Evolutionary conservation across 129 eudicot genomes (phyloP).

Genomic region (Flaveria sonorensis): DNA sequence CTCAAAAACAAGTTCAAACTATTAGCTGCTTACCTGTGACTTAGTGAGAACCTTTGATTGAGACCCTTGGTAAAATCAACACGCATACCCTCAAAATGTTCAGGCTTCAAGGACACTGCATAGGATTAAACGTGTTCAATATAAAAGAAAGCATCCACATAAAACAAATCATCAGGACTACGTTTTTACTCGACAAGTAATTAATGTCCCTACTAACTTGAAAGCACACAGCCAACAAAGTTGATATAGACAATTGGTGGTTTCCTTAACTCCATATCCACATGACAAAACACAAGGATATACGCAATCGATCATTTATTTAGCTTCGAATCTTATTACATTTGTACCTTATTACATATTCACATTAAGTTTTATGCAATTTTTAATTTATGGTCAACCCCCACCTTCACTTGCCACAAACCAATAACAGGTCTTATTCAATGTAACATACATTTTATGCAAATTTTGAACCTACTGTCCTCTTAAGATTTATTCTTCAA

Average conservation of each 20-base stretch:
- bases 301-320: neutral
- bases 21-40: slow-evolving; percentile 64
- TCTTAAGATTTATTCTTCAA: neutral
- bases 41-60: slow-evolving; percentile 68
- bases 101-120: slow-evolving; percentile 87
- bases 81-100: slow-evolving; percentile 89
- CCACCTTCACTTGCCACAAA: neutral
- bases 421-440: neutral
- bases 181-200: neutral
- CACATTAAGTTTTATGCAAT: neutral
- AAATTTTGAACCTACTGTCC: neutral
- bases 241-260: neutral
- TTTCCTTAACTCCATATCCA: neutral
- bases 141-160: neutral
- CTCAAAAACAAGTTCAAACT: neutral
- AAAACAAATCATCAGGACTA: neutral
- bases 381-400: neutral
- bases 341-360: neutral
- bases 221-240: neutral
- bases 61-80: slow-evolving; percentile 86
- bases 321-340: neutral
- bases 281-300: neutral
- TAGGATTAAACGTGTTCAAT: neutral
- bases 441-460: slow-evolving; percentile 5
- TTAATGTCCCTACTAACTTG: neutral